Conservation (phyloP, 148 eudicot genomes). For the Fallopia convolvulus region DNA sequence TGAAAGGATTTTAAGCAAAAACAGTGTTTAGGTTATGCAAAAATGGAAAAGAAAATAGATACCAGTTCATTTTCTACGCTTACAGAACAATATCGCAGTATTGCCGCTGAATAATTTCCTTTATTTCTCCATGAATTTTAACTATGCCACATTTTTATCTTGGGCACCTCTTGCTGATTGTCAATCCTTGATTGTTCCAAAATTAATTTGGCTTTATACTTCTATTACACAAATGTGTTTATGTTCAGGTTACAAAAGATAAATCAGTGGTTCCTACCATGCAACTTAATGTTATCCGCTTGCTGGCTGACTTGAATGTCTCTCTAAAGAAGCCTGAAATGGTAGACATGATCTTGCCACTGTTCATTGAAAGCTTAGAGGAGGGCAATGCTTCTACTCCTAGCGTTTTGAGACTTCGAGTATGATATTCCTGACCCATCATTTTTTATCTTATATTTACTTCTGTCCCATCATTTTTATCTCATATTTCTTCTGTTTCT, state of each 20-base stretch:
- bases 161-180: neutral
- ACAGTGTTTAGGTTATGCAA: neutral
- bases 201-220: neutral
- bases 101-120: neutral
- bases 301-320: slow-evolving; percentile 79
- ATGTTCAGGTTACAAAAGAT: slow-evolving; percentile 63
- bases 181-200: neutral
- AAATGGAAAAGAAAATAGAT: neutral
- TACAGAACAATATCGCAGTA: neutral
- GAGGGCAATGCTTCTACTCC: slow-evolving; percentile 95
- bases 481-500: slow-evolving; percentile 2
- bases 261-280: slow-evolving; percentile 57
- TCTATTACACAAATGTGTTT: neutral
- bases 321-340: slow-evolving; percentile 82
- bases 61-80: neutral
- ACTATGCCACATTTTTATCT: neutral
- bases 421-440: slow-evolving; percentile 23
- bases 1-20: neutral
- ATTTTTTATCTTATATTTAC: neutral
- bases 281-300: slow-evolving; percentile 79
- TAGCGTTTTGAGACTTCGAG: slow-evolving; percentile 81
- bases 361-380: slow-evolving; percentile 84
- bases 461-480: slow-evolving; percentile 1
- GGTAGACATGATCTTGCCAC: slow-evolving; percentile 84
- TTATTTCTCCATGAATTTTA: neutral